Base-by-base conservation (phyloP, 2,329 filamentous ascomycete species). In the Fusarium concolor region DNA sequence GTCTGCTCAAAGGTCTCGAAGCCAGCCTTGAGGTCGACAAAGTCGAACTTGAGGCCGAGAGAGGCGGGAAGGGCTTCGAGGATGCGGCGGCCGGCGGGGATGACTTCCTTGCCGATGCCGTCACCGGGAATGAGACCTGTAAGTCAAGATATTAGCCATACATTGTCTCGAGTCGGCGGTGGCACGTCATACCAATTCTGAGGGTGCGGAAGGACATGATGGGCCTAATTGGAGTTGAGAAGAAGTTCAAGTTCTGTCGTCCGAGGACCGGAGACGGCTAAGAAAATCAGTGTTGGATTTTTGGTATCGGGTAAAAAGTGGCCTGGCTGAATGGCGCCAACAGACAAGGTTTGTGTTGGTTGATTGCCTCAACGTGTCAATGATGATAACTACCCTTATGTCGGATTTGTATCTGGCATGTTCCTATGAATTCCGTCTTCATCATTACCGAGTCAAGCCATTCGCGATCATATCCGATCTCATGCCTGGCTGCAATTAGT, bases 61-160 rank as follows among this genome's bases (percentile, higher is more conserved):
- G 92, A 96, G n/a, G 90, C 81, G 33, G 95, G 94, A 3, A 99
- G 90, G 50, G 96, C 92, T 84, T 99, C 95, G 76, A 99, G 92
- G 73, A 98, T 85, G 69, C 92, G 91, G 75, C 93, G 92, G 51
- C 95, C 96, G 55, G 96, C 92, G 71, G 96, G 96, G 81, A 99
- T 98, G 79, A 99, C 96, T 83, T 99, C 96, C 79, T 93, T 93
- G 82, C 96, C 96, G 82, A 99, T 99, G 81, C 96, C 96, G 83
- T 99, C 96, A 77, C 96, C 96, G 75, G 96, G 92, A 79, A 99
- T 98, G 75, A 98, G 92, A 79, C 94, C 94, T 97, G 71, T 12
- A 26, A 35, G 33, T 42, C 12, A 49, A 29, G n/a, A 41, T 35
- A 44, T 52, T 33, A 54, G 60, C 31, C 47, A 38, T 18, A 28